Percentiles rank a stretch among this genome's conserved stretches.
Conservation (phyloP, 371 early-diverging fungal species). For the Syncephalastrum monosporum region DNA sequence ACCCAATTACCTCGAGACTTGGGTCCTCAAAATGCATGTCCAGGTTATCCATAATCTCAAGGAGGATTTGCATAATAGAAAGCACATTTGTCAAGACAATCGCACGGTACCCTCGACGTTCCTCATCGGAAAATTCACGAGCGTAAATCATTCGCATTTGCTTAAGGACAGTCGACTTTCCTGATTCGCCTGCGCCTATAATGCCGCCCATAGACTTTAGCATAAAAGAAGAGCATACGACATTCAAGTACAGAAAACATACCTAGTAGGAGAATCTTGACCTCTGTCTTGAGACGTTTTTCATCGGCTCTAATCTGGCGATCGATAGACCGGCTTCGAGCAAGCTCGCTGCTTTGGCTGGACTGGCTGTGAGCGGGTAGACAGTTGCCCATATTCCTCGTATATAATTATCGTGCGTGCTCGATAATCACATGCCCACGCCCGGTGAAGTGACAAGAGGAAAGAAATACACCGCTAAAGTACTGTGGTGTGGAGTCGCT, state of each 20-base stretch:
- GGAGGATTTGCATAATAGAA: constrained; percentile 79
- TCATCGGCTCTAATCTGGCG: constrained; percentile 71
- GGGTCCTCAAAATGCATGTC: constrained; percentile 59
- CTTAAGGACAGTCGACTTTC: constrained; percentile 92
- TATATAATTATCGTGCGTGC: too few relatives aligned
- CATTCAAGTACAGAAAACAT: neutral
- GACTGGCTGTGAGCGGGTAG: too few relatives aligned
- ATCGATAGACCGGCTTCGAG: constrained; percentile 52
- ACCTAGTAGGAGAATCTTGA: constrained; percentile 83
- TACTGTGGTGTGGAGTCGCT: too few relatives aligned
- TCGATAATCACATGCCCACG: too few relatives aligned
- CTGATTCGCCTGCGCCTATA: constrained; percentile 93
- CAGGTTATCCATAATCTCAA: constrained; percentile 78
- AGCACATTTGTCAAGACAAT: constrained; percentile 86
- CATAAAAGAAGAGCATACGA: neutral
- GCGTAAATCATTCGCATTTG: constrained; percentile 94
- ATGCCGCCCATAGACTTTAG: neutral
- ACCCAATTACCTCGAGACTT: constrained; percentile 46
- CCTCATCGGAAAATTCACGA: constrained; percentile 78
- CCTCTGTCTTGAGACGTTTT: constrained; percentile 65
- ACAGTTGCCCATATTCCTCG: too few relatives aligned
- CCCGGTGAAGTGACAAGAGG: too few relatives aligned
- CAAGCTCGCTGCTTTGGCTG: too few relatives aligned
- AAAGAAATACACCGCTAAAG: too few relatives aligned
- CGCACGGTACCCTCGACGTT: constrained; percentile 79